These are phyloP conservation scores for Cardamine resedifolia DNA, from an alignment of 345 rosid genomes.

Conservation along the genomic window DNA sequence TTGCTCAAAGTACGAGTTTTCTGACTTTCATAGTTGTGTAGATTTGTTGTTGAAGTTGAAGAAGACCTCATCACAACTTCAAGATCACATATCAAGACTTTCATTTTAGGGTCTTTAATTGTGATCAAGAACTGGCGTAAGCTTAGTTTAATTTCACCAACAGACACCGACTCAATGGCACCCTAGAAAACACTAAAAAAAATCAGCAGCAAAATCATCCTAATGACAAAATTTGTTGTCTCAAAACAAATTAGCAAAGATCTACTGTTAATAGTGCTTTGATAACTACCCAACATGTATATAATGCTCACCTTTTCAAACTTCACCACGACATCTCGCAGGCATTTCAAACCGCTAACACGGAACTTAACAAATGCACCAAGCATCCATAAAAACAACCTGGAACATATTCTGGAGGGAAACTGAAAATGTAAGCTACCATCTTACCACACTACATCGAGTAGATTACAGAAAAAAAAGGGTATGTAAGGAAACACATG, in stretches of 20 bases:
- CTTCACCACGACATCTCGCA: constrained; percentile 78
- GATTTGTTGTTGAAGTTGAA: too few species aligned
- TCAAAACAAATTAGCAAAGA: constrained; percentile 1
- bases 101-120: too few species aligned
- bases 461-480: background rate
- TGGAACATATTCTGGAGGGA: constrained; percentile 34
- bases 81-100: too few species aligned
- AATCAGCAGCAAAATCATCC: constrained; percentile 6
- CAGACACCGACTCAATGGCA: too few species aligned
- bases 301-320: constrained; percentile 66
- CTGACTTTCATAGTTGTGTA: too few species aligned
- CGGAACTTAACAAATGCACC: constrained; percentile 85
- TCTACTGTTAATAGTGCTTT: background rate
- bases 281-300: background rate
- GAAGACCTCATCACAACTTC: too few species aligned
- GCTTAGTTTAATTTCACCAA: too few species aligned
- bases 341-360: constrained; percentile 90
- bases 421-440: background rate
- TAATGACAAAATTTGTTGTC: background rate
- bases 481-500: background rate
- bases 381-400: constrained; percentile 77
- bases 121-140: too few species aligned
- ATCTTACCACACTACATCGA: background rate
- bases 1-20: constrained; percentile 60
- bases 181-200: too few species aligned